Evolutionary conservation across 768 basidiomycete species (phyloP).

Genomic region (Gautieria morchelliformis): DNA sequence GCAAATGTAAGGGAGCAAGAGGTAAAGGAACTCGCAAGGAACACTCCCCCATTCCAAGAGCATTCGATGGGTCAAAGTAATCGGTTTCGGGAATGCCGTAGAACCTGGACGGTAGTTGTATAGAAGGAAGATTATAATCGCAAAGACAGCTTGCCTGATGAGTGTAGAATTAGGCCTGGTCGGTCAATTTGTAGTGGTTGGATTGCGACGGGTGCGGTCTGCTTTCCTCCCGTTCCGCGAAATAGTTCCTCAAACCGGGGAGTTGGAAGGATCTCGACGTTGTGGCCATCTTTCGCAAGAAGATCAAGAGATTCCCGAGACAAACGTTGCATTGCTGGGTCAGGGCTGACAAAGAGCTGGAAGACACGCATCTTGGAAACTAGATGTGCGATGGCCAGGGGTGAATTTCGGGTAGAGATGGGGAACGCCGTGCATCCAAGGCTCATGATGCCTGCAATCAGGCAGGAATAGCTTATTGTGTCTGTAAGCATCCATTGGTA

Average conservation of each 20-base stretch:
- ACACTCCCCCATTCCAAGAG: not conserved
- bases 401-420: not conserved
- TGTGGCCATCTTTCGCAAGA: not conserved
- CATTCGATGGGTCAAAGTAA: conserved; percentile 3
- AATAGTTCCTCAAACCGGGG: not conserved
- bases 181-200: not conserved
- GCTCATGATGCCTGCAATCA: conserved; percentile 4
- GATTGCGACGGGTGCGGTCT: not conserved
- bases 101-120: conserved; percentile 1
- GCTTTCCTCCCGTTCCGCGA: not conserved
- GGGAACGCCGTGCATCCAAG: not conserved
- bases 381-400: not conserved
- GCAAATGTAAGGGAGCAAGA: not conserved
- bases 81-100: conserved; percentile 12
- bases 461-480: conserved; percentile 4
- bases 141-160: conserved; percentile 14
- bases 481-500: not conserved
- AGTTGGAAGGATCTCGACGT: not conserved
- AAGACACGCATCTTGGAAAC: conserved; percentile 10
- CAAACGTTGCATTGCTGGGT: conserved; percentile 14
- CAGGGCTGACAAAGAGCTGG: conserved; percentile 16
- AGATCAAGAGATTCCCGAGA: not conserved
- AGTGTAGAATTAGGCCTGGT: conserved; percentile 18
- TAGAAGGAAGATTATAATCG: not conserved
- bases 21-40: not conserved